Evolutionary conservation across 352 stramenopile genomes (phyloP).

Genomic region (Phytophthora tubulina): DNA sequence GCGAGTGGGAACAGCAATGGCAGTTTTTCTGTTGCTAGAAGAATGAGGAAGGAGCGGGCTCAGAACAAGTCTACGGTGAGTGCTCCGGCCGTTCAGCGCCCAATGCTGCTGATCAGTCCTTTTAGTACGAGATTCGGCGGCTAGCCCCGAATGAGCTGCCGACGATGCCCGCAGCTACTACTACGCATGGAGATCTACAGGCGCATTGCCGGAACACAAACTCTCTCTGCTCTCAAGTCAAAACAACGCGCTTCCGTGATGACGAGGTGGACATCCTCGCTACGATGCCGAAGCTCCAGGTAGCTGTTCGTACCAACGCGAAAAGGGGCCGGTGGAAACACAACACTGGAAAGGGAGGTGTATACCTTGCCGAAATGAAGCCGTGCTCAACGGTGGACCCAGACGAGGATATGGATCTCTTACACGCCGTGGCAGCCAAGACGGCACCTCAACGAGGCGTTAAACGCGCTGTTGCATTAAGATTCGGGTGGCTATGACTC

Average conservation of each 20-base stretch:
- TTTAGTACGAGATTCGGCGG: too few species aligned
- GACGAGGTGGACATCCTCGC: slow-evolving; percentile 48
- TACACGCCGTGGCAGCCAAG: slow-evolving; percentile 61
- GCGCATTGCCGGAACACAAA: too few species aligned
- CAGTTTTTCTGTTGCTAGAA: too few species aligned
- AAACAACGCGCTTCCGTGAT: not conserved
- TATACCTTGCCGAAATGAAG: slow-evolving; percentile 59
- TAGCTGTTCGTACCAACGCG: slow-evolving; percentile 46
- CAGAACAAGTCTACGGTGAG: too few species aligned
- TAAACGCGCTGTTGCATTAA: slow-evolving; percentile 62
- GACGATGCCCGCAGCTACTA: too few species aligned
- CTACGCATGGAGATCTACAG: too few species aligned
- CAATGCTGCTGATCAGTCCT: too few species aligned
- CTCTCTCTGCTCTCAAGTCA: too few species aligned
- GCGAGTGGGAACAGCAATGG: too few species aligned
- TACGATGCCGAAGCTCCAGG: slow-evolving; percentile 65
- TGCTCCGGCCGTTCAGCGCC: too few species aligned
- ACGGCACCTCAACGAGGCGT: slow-evolving; percentile 72
- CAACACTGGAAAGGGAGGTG: slow-evolving; percentile 40
- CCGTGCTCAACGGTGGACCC: slow-evolving; percentile 40
- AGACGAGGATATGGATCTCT: slow-evolving; percentile 51
- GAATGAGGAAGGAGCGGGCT: too few species aligned
- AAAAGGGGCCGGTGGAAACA: slow-evolving; percentile 51
- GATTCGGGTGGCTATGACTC: slow-evolving; percentile 55
- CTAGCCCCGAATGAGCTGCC: too few species aligned